Base-by-base conservation (phyloP, 2,329 filamentous ascomycete species). In the Penicillium sp. region DNA sequence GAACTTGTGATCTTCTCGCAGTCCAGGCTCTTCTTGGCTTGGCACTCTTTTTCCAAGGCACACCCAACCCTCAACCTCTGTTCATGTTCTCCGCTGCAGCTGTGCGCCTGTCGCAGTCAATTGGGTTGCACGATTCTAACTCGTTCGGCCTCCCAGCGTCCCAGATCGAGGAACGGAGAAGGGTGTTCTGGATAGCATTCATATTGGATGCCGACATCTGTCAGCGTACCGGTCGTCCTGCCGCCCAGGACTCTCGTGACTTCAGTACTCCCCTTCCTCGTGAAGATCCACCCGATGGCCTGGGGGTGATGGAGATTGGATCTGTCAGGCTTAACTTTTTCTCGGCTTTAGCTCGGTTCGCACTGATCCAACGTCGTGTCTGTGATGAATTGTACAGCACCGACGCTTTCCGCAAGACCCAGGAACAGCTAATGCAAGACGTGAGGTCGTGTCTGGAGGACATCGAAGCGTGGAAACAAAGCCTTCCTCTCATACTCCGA, bases 151-250 rank as follows among this genome's bases (percentile, higher is more conserved):
- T 64, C 16, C 55, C 55, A 4, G 21, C 22, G 14, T 36, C 47
- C 14, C 48, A 62, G 32, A 47, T 54, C 2, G 63, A 64, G 39
- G 57, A 62, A 52, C 24, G 60, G 38, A 44, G 54, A n/a, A 52
- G 60, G 18, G 53, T 52, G 5, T 64, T 55, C 36, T 66, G 61
- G 63, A 56, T 66, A 5, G 56, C 61, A 10, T 66, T 66, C 6
- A 56, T 64, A 24, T 43, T 66, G n/a, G 59, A 66, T 45, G 61
- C 63, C 13, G 59, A 65, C 49, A 63, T 66, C 27, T 63, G 53
- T 18, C 48, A 58, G 5, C 46, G 61, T 22, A 55, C 55, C 13
- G 63, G 63, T 2, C 63, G 61, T 10, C 63, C 61, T 18, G 57
- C 57, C 3, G 47, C 51, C 14, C 63, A 65, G 24, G 55, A 65